Conservation (phyloP, 305 asterid genomes). For the Fraxinus xanthoxyloides region DNA sequence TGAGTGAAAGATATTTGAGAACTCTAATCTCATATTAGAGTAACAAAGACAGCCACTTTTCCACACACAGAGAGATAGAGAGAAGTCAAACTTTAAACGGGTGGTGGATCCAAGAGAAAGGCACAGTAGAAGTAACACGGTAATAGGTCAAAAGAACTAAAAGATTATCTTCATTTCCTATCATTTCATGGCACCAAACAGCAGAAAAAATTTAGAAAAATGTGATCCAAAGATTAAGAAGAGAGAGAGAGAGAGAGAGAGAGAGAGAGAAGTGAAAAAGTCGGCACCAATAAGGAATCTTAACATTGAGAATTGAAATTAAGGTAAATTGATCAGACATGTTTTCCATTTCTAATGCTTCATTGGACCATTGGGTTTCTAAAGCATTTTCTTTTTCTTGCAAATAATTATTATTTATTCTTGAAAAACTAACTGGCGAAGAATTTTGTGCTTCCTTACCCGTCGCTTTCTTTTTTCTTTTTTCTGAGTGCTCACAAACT, state of each 20-base stretch:
- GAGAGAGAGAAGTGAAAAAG: background rate
- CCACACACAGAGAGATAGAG: background rate
- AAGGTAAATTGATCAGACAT: constrained; percentile 22
- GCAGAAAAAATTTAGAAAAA: background rate
- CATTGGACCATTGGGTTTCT: constrained; percentile 19
- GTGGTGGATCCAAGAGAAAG: constrained; percentile 6
- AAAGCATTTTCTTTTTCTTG: constrained; percentile 30
- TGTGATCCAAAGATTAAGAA: background rate
- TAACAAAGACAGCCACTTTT: background rate
- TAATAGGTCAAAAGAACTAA: background rate
- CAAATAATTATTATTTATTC: constrained; percentile 24
- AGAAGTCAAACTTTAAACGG: constrained; percentile 9
- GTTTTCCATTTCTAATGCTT: constrained; percentile 26
- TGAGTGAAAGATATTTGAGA: background rate
- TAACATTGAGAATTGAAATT: constrained; percentile 3
- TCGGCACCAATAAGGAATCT: background rate
- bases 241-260: background rate
- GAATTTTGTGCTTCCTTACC: background rate
- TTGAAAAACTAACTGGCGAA: constrained; percentile 18
- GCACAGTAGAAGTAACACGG: background rate
- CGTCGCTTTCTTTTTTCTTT: background rate
- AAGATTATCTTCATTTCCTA: constrained; percentile 11
- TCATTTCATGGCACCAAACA: constrained; percentile 6
- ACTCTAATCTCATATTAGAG: background rate
- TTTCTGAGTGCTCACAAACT: background rate